Conservation (phyloP, 2,329 filamentous ascomycete species). For the Penicillium sclerotigenum region DNA sequence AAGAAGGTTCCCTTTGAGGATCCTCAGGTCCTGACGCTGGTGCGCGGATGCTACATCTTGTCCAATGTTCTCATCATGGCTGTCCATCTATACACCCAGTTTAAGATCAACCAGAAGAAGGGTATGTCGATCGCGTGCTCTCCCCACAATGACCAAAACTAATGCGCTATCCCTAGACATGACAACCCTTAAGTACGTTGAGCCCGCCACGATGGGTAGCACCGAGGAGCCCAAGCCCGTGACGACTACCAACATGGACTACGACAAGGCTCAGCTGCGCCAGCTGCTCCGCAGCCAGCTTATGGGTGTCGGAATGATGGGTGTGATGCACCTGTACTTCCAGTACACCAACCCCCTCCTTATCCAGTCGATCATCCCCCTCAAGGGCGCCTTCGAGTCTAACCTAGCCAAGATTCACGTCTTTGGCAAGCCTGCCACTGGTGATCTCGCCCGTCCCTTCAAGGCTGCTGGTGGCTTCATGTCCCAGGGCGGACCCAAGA, state of each 20-base stretch:
- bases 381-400: constrained; percentile 92
- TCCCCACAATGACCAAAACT: neutral
- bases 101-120: constrained; percentile 92
- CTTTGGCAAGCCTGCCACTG: constrained; percentile 78
- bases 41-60: constrained; percentile 63
- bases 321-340: constrained; percentile 97
- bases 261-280: constrained; percentile 84
- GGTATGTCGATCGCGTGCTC: constrained; percentile 56
- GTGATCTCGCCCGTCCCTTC: constrained; percentile 94
- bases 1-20: constrained; percentile 96
- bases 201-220: constrained; percentile 89
- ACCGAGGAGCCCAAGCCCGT: constrained; percentile 93
- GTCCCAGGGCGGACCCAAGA: constrained; percentile 70
- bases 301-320: constrained; percentile 98
- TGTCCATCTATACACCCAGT: constrained; percentile 82
- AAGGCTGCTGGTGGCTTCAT: constrained; percentile 82
- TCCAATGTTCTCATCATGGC: constrained; percentile 79
- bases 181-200: constrained; percentile 97
- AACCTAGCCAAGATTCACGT: constrained; percentile 96
- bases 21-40: constrained; percentile 63
- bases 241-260: constrained; percentile 93
- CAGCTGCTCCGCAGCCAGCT: constrained; percentile 82
- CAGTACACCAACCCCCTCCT: constrained; percentile 99
- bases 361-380: constrained; percentile 96
- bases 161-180: constrained; percentile 60